Percentiles rank a stretch among this genome's conserved stretches.
phyloP scores from a whole-genome alignment of 163 green algal genomes.

The Volvox carteri region DNA sequence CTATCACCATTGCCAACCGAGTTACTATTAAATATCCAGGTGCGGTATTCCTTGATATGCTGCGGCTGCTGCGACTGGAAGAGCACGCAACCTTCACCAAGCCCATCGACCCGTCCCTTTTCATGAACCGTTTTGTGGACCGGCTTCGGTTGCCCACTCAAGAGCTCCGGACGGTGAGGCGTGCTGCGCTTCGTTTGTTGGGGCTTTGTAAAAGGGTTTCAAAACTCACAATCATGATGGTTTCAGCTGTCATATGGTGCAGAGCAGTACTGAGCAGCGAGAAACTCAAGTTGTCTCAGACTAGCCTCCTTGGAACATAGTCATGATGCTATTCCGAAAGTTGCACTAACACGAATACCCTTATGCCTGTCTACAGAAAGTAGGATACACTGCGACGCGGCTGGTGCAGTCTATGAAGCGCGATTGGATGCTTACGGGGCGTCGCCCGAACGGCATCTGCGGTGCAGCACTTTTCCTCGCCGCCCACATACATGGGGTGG shows the following conservation, averaged over 20 bases:
- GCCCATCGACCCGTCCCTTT: constrained; percentile 96
- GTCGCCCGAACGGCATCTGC: constrained; percentile 93
- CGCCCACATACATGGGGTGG: constrained; percentile 89
- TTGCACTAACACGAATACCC: too few species aligned
- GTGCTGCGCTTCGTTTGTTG: too few species aligned
- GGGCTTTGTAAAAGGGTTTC: too few species aligned
- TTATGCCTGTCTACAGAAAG: too few species aligned
- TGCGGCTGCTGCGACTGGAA: constrained; percentile 87
- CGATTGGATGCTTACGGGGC: constrained; percentile 99
- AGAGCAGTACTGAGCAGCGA: too few species aligned
- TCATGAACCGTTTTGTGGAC: constrained; percentile 96
- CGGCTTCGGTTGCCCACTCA: constrained; percentile 65
- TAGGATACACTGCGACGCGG: constrained; percentile 84
- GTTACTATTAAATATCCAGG: too few species aligned
- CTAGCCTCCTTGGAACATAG: too few species aligned
- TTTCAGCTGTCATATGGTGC: too few species aligned
- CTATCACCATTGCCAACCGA: too few species aligned
- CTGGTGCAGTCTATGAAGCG: constrained; percentile 97
- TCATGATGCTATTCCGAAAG: too few species aligned
- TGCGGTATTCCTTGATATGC: constrained; percentile 85
- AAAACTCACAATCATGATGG: too few species aligned
- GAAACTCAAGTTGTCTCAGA: too few species aligned
- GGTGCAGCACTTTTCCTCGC: constrained; percentile 97
- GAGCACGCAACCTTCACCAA: constrained; percentile 70
- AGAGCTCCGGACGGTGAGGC: constrained; percentile 38